Percentiles rank a stretch among this genome's conserved stretches.
Evolutionary conservation across 2,329 filamentous ascomycete genomes (phyloP).

Genomic region (Coniochaeta sp.): DNA sequence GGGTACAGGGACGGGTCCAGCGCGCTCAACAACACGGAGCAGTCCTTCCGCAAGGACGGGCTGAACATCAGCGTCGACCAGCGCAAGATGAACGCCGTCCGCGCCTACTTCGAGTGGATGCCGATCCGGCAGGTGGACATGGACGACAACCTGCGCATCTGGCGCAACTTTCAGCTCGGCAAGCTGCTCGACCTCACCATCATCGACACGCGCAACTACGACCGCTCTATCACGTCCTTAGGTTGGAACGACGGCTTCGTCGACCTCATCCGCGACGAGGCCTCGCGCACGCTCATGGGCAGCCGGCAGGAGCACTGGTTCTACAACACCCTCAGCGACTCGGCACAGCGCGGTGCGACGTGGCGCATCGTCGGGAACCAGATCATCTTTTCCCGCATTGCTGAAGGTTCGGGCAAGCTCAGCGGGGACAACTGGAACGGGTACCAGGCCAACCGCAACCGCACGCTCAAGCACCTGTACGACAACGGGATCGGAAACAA

Average conservation of each 20-base stretch:
- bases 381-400: constrained; percentile 49
- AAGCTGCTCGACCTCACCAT: constrained; percentile 60
- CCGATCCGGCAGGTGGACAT: constrained; percentile 51
- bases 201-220: constrained; percentile 63
- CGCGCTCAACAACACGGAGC: constrained; percentile 58
- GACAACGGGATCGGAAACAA: constrained; percentile 65
- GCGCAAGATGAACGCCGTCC: constrained; percentile 66
- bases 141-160: constrained; percentile 63
- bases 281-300: constrained; percentile 64
- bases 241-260: constrained; percentile 58
- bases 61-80: constrained; percentile 59
- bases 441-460: constrained; percentile 63
- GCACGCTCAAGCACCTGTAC: constrained; percentile 60
- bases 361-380: constrained; percentile 70
- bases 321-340: constrained; percentile 52
- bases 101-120: constrained; percentile 65
- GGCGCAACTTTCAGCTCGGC: constrained; percentile 60
- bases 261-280: constrained; percentile 56
- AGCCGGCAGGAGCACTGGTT: constrained; percentile 69
- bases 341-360: too few relatives aligned
- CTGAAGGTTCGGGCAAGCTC: constrained; percentile 25
- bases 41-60: constrained; percentile 54
- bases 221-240: constrained; percentile 51
- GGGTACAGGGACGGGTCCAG: constrained; percentile 56
- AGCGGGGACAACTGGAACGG: constrained; percentile 45